Conservation (phyloP, 2,329 filamentous ascomycete species). For the Penicillium nordicum region DNA sequence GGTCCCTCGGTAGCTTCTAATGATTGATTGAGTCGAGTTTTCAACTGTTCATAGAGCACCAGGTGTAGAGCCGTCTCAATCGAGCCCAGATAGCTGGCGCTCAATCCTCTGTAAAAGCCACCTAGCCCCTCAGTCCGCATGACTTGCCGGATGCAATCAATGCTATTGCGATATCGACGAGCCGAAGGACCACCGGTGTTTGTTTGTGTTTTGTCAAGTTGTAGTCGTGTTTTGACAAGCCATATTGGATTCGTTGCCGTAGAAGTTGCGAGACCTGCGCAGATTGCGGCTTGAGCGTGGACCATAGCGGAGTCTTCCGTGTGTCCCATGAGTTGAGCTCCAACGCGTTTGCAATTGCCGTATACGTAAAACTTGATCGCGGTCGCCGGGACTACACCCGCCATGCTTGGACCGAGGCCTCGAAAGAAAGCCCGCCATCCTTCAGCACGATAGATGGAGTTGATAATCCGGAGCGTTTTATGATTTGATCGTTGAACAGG, state of each 20-base stretch:
- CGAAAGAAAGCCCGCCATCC: conserved; percentile 39
- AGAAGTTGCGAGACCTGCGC: conserved; percentile 35
- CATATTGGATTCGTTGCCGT: conserved; percentile 41
- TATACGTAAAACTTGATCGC: conserved; percentile 42
- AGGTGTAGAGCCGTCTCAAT: conserved; percentile 38
- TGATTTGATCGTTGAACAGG: conserved; percentile 44
- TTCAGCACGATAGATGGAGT: conserved; percentile 37
- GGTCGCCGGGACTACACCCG: conserved; percentile 39
- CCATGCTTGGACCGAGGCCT: conserved; percentile 38
- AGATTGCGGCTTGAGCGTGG: conserved; percentile 35
- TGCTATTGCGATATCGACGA: conserved; percentile 55
- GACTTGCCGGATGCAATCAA: conserved; percentile 68
- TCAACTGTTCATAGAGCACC: conserved; percentile 37
- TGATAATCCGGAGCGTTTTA: conserved; percentile 36
- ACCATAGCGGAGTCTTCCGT: conserved; percentile 32
- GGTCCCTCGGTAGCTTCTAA: conserved; percentile 19
- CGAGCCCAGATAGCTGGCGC: conserved; percentile 57
- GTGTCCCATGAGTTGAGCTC: conserved; percentile 27
- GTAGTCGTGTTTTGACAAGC: conserved; percentile 69
- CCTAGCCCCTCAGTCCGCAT: conserved; percentile 78
- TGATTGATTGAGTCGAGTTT: conserved; percentile 24
- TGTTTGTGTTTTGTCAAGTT: conserved; percentile 39
- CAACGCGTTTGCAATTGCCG: conserved; percentile 38
- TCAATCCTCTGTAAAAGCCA: conserved; percentile 84
- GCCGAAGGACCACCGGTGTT: conserved; percentile 18